phyloP scores from a whole-genome alignment of 495 filamentous ascomycete genomes.

The Penicillium coprophilum region DNA sequence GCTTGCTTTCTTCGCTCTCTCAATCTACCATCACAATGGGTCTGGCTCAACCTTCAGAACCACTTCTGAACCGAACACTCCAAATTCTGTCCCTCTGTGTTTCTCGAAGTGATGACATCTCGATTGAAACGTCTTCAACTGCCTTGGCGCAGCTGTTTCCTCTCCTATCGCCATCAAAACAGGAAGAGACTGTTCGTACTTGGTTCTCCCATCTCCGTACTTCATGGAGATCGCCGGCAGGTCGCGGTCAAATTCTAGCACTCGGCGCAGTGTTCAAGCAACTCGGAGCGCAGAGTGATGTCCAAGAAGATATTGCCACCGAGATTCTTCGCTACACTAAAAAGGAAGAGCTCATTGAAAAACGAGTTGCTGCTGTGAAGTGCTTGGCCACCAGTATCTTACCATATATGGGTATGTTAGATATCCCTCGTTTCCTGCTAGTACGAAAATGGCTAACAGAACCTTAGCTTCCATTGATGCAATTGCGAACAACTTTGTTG shows the following conservation, averaged over 20 bases:
- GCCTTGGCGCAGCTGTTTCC: constrained; percentile 46
- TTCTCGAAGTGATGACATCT: constrained; percentile 46
- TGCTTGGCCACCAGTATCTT: constrained; percentile 54
- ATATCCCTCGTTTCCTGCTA: background rate
- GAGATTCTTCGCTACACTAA: constrained; percentile 39
- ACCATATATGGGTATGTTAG: constrained; percentile 39
- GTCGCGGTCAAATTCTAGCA: constrained; percentile 46
- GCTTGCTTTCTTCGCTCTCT: constrained; percentile 50
- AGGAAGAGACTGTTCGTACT: constrained; percentile 33
- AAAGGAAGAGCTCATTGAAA: constrained; percentile 54
- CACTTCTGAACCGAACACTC: constrained; percentile 38
- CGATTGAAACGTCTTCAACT: constrained; percentile 48
- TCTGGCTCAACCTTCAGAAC: constrained; percentile 18
- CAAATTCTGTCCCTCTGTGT: constrained; percentile 45
- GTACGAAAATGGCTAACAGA: constrained; percentile 15
- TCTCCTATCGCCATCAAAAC: constrained; percentile 34
- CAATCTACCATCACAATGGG: constrained; percentile 14
- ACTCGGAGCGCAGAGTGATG: constrained; percentile 21
- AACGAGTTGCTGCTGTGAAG: constrained; percentile 58
- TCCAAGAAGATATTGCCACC: constrained; percentile 31
- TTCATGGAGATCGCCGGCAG: constrained; percentile 41
- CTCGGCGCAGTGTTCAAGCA: constrained; percentile 43
- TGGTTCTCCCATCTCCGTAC: constrained; percentile 42
- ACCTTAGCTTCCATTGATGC: constrained; percentile 26
- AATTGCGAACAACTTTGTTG: constrained; percentile 36